Evolutionary conservation across 257 asterid species (phyloP).

Genomic region (Forsythia viridissima): DNA sequence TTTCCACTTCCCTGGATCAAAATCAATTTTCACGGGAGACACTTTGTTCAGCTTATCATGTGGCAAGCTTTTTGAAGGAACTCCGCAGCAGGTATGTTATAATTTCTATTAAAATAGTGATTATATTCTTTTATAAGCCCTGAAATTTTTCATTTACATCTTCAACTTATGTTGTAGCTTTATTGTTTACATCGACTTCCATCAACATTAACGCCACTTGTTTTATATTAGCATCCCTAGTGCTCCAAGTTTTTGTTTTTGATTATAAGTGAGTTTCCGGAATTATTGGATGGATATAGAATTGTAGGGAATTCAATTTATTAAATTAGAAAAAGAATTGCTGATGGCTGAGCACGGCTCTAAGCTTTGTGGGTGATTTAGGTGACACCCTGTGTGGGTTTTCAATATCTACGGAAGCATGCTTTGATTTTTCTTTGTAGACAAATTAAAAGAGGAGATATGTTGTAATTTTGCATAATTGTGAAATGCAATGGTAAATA

Average conservation of each 20-base stretch:
- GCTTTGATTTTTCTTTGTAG: not conserved
- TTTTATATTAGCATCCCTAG: not conserved
- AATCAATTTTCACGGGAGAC: conserved; percentile 88
- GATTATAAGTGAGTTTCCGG: not conserved
- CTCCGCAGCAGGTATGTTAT: conserved; percentile 72
- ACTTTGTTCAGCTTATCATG: conserved; percentile 95
- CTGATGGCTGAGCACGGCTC: not conserved
- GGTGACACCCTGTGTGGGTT: not conserved
- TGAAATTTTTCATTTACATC: not conserved
- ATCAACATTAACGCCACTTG: not conserved
- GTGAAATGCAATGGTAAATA: not conserved
- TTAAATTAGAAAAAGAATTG: not conserved
- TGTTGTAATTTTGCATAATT: not conserved
- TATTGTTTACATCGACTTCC: not conserved
- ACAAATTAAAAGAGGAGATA: not conserved
- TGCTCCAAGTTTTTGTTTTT: not conserved
- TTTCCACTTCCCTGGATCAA: conserved; percentile 86
- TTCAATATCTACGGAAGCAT: not conserved
- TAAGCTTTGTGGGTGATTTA: not conserved
- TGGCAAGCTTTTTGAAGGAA: conserved; percentile 96
- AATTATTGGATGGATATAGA: not conserved
- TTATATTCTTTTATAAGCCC: conserved; percentile 11
- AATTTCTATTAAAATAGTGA: not conserved
- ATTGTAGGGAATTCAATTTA: not conserved
- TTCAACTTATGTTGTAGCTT: not conserved